phyloP scores from a whole-genome alignment of 768 basidiomycete species.

The Plicaturopsis crispa region DNA sequence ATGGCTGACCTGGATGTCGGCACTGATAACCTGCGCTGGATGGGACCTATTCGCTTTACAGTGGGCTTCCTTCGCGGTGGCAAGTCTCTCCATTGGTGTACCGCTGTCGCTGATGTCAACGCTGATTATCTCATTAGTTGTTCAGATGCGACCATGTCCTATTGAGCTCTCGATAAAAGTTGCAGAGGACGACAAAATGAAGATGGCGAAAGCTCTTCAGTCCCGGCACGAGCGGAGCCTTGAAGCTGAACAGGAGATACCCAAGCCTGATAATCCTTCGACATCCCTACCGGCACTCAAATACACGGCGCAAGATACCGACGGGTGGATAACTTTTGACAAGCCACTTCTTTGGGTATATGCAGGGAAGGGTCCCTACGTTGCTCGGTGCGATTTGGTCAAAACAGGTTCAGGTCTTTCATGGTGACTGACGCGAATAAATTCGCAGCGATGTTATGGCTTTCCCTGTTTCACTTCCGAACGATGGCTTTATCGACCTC shows the following conservation, averaged over 20 bases:
- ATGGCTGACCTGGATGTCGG: constrained; percentile 83
- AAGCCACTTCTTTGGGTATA: constrained; percentile 63
- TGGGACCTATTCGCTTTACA: constrained; percentile 78
- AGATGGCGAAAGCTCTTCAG: constrained; percentile 49
- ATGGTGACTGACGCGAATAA: not conserved
- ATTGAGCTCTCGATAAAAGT: constrained; percentile 65
- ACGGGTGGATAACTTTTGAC: constrained; percentile 67
- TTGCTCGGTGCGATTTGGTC: constrained; percentile 43
- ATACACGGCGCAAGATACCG: constrained; percentile 33
- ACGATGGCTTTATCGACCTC: constrained; percentile 75
- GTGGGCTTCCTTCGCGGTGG: constrained; percentile 65
- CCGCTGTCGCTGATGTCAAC: not conserved
- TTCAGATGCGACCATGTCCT: constrained; percentile 34
- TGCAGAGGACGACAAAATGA: constrained; percentile 60
- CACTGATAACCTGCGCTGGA: constrained; percentile 80
- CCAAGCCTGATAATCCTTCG: too few species aligned
- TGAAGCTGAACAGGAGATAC: too few species aligned
- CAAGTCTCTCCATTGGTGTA: constrained; percentile 23
- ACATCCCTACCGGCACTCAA: constrained; percentile 38
- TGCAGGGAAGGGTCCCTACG: constrained; percentile 76
- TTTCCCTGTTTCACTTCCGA: constrained; percentile 74
- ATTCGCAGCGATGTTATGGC: constrained; percentile 61
- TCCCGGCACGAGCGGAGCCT: constrained; percentile 8
- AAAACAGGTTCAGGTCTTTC: too few species aligned
- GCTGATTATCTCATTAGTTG: constrained; percentile 2